Percentiles rank a stretch among this genome's conserved stretches.
Evolutionary conservation across 2,329 filamentous ascomycete species (phyloP).

Genomic region (Cladosporium sp.): DNA sequence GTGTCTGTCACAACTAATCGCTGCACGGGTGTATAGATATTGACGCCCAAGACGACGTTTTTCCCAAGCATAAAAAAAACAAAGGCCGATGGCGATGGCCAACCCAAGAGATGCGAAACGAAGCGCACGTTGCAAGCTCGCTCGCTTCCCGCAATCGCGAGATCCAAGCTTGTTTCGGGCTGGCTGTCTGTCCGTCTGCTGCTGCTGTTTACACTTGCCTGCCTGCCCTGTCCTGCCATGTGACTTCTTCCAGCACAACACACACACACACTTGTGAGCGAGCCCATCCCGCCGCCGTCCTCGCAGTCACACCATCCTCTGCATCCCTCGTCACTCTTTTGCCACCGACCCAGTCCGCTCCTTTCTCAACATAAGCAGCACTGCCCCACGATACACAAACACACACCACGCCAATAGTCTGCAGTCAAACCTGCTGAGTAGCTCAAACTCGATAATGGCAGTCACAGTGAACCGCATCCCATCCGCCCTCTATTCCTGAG

Average conservation of each 20-base stretch:
- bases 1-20: background rate
- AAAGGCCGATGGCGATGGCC: background rate
- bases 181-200: background rate
- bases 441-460: slow-evolving; percentile 11
- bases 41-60: background rate
- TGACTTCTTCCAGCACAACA: slow-evolving; percentile 5
- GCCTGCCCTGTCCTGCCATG: slow-evolving; percentile 14
- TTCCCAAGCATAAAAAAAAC: background rate
- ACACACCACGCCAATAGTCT: slow-evolving; percentile 6
- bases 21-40: no score
- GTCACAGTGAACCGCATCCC: background rate
- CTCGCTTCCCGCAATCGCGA: background rate
- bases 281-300: background rate
- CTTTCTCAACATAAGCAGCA: background rate
- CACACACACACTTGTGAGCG: background rate
- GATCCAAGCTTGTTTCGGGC: background rate
- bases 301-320: background rate
- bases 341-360: background rate
- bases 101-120: background rate
- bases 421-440: background rate
- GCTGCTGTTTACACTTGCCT: slow-evolving; percentile 10
- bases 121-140: background rate
- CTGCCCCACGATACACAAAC: background rate
- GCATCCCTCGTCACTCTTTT: slow-evolving; percentile 8
- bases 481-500: slow-evolving; percentile 6